Conservation (phyloP, 2,329 filamentous ascomycete genomes). For the Penicillium oxalicum region DNA sequence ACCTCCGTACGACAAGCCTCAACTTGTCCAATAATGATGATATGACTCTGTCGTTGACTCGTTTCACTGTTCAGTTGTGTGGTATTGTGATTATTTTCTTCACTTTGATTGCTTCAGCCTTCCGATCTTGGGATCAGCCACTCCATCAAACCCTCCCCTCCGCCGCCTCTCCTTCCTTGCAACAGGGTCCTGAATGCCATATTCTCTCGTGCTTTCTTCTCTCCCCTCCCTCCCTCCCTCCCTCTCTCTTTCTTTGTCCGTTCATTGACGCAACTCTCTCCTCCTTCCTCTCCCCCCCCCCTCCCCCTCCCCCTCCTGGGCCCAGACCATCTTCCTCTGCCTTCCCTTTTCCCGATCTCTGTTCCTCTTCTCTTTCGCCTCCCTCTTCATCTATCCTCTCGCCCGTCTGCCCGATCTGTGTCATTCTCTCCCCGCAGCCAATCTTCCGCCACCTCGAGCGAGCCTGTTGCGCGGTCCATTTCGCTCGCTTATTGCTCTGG, state of each 20-base stretch:
- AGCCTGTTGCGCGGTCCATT: conserved; percentile 5
- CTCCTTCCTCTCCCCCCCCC: not conserved
- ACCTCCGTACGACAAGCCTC: too few species aligned
- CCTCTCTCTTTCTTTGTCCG: conserved; percentile 7
- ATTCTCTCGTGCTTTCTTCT: not conserved
- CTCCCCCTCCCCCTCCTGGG: conserved; percentile 4
- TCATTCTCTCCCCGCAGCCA: not conserved
- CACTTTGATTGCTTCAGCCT: too few species aligned
- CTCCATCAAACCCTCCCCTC: too few species aligned
- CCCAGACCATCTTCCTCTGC: conserved; percentile 9
- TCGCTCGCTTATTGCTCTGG: conserved; percentile 7
- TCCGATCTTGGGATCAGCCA: too few species aligned
- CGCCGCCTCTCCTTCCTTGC: not conserved
- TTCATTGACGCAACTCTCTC: not conserved
- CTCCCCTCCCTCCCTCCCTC: conserved; percentile 5
- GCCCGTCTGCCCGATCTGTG: too few species aligned
- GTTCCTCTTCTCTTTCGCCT: conserved; percentile 4
- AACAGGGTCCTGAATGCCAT: too few species aligned
- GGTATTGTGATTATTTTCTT: too few species aligned
- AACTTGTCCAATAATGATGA: too few species aligned
- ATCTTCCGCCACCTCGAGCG: not conserved
- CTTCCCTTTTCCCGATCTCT: not conserved
- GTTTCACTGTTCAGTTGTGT: too few species aligned
- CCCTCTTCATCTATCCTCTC: conserved; percentile 5
- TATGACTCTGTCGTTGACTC: too few species aligned